Base-by-base conservation (phyloP, 257 asterid genomes). In the Osmanthus fragrans region DNA sequence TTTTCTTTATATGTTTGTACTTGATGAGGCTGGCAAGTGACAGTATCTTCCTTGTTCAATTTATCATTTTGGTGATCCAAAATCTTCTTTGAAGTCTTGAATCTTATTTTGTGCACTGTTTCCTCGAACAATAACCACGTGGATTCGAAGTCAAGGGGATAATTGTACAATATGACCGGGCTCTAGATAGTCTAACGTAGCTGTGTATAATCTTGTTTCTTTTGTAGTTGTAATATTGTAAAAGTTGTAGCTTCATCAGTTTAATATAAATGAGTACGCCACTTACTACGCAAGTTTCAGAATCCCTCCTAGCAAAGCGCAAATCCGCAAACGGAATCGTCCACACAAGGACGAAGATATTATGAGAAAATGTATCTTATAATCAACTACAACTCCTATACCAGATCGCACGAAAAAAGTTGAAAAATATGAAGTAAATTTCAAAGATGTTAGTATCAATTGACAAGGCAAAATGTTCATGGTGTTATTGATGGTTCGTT, bases 401-500 rank as follows among this genome's bases (percentile, higher is more conserved):
- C 80, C 77, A 2, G 75, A 83, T 34, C 78, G 47, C 37, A 70
- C 51, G 8, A 74, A 63, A 49, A 72, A 56, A 40, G 18, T 71
- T 37, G 79, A 79, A 23, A 74, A 73, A 7, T 9, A 23, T 8
- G 82, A 81, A 58, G 58, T 66, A 6, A 79, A 71, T 19, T 49
- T 75, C 34, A 70, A 74, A 72, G 77, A 63, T 13, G 42, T 40
- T 29, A 25, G 8, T 21, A 84, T 78, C 25, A 87, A 79, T 64
- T 80, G 83, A 80, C 88, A 32, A 97, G 98, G 64, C 85, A 72
- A 58, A 79, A 71, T 75, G 88, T 94, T 19, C 80, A 87, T 27
- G 97, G 98, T 51, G 91, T 90, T 1, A 85, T 94, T 37, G 97
- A 92, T 71, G 97, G 98, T 27, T 78, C 88, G 2, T 92, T 94